Percentiles rank a stretch among this genome's conserved stretches.
Evolutionary conservation across 2,329 filamentous ascomycete species (phyloP).

Genomic region (Xylariales sp.): DNA sequence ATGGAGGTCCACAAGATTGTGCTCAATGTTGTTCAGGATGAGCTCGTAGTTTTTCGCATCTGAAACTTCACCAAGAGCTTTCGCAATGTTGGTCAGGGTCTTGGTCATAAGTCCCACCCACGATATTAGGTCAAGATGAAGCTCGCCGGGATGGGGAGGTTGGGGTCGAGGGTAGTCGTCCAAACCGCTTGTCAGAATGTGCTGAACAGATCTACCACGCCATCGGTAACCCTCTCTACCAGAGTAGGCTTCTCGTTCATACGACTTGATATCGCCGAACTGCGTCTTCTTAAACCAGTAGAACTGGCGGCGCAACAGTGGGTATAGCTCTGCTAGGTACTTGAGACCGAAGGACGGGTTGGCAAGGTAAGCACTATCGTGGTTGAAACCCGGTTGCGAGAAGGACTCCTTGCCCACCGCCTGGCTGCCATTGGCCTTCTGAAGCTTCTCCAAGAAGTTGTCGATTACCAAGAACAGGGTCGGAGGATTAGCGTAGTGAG

Average conservation of each 20-base stretch:
- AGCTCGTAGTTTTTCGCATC: constrained; percentile 69
- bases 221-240: constrained; percentile 85
- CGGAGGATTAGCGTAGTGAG: constrained; percentile 94
- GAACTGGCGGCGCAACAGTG: constrained; percentile 79
- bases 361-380: constrained; percentile 62
- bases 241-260: constrained; percentile 82
- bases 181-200: constrained; percentile 84
- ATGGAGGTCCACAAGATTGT: constrained; percentile 88
- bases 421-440: constrained; percentile 46
- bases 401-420: constrained; percentile 39
- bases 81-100: constrained; percentile 75
- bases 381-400: constrained; percentile 32
- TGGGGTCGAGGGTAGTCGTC: constrained; percentile 92
- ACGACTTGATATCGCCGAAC: constrained; percentile 78
- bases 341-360: constrained; percentile 62
- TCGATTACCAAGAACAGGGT: constrained; percentile 90
- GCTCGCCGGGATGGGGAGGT: constrained; percentile 87
- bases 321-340: constrained; percentile 75
- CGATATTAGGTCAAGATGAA: constrained; percentile 89
- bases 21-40: constrained; percentile 70
- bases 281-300: constrained; percentile 92
- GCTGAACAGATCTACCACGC: constrained; percentile 78
- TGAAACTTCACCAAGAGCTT: constrained; percentile 68
- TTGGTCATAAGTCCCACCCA: constrained; percentile 98
- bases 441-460: constrained; percentile 74